A percentile compares a stretch with the other conserved stretches of the same genome.
These are phyloP conservation scores for Fereydounia khargensis DNA, from an alignment of 1,284 basidiomycete species.

Conservation along the genomic window DNA sequence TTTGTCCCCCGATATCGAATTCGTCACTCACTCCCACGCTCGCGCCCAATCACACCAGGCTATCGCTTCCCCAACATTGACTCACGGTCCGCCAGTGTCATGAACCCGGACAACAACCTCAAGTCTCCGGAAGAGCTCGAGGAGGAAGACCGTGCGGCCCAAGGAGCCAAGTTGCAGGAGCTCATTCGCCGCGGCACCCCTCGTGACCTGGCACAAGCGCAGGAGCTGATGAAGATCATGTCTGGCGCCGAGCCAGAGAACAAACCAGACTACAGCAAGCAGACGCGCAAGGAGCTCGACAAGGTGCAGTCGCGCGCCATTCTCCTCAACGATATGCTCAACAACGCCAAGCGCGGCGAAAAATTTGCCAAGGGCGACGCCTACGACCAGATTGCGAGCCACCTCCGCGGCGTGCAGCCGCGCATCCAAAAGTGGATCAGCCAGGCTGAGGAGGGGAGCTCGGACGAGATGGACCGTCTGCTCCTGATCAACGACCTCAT, in stretches of 20 bases:
- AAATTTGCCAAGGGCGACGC: constrained; percentile 71
- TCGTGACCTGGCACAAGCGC: constrained; percentile 88
- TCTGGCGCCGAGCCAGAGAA: constrained; percentile 92
- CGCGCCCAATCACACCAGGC: constrained; percentile 12
- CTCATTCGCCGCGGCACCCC: constrained; percentile 94
- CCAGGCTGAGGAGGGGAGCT: constrained; percentile 81
- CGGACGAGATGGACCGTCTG: constrained; percentile 83
- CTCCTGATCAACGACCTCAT: constrained; percentile 96
- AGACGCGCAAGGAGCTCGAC: constrained; percentile 84
- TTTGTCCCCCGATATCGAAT: neutral
- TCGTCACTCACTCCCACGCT: neutral
- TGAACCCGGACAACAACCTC: constrained; percentile 66
- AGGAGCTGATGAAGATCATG: constrained; percentile 95
- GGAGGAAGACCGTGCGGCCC: constrained; percentile 88
- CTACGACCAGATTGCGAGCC: constrained; percentile 90
- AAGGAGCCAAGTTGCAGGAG: constrained; percentile 95
- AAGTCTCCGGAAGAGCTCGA: constrained; percentile 96
- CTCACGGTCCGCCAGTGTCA: constrained; percentile 42
- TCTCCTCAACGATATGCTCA: constrained; percentile 90
- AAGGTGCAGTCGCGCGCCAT: constrained; percentile 93
- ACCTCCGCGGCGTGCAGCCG: constrained; percentile 80
- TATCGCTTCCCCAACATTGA: constrained; percentile 55
- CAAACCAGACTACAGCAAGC: constrained; percentile 86
- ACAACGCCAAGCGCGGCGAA: constrained; percentile 77
- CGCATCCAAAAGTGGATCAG: constrained; percentile 97